Evolutionary conservation across 1,284 basidiomycete genomes (phyloP).

Genomic region (Wallemia mellicola): DNA sequence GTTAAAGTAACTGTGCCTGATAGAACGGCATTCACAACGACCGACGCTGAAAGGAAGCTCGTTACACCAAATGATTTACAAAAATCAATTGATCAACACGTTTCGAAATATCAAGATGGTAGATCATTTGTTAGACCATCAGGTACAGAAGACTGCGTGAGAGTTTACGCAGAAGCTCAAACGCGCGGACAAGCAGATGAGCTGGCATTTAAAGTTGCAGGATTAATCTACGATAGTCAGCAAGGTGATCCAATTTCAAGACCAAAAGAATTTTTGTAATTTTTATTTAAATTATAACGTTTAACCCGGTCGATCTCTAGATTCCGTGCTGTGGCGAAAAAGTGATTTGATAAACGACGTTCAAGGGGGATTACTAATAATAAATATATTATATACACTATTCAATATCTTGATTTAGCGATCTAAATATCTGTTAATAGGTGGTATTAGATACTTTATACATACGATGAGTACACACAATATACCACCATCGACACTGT

Average conservation of each 20-base stretch:
- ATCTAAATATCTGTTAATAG: too few relatives aligned
- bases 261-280: slow-evolving; percentile 33
- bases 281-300: too few relatives aligned
- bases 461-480: neutral
- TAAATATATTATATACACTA: too few relatives aligned
- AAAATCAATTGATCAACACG: slow-evolving; percentile 54
- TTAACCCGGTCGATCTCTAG: too few relatives aligned
- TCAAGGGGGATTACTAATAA: too few relatives aligned
- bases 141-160: slow-evolving; percentile 92
- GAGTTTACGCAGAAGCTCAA: slow-evolving; percentile 84
- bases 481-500: neutral
- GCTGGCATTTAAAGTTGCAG: slow-evolving; percentile 50
- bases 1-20: slow-evolving; percentile 78
- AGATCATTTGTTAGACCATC: slow-evolving; percentile 83
- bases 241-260: slow-evolving; percentile 35
- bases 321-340: too few relatives aligned
- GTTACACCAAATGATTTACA: slow-evolving; percentile 55
- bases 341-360: neutral
- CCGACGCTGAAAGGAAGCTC: slow-evolving; percentile 74
- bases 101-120: slow-evolving; percentile 49
- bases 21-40: slow-evolving; percentile 57
- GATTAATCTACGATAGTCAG: slow-evolving; percentile 45
- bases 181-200: slow-evolving; percentile 47
- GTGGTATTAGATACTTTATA: too few relatives aligned
- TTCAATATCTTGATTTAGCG: too few relatives aligned